Evolutionary conservation across 140 eudicot species (phyloP).

Genomic region (Erigeron philadelphicus): DNA sequence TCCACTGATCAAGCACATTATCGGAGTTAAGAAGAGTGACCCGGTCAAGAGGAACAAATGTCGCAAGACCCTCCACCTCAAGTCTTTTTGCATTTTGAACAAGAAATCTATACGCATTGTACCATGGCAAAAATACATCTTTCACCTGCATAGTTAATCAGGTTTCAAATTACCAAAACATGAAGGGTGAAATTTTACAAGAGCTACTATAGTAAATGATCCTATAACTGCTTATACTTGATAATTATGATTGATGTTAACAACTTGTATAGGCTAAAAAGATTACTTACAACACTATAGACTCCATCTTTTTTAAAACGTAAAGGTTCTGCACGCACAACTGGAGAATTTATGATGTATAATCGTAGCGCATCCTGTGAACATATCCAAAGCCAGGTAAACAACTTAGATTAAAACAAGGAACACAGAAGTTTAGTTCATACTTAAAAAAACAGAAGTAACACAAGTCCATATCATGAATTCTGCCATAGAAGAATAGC

Average conservation of each 20-base stretch:
- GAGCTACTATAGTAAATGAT: not conserved
- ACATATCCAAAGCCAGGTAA: constrained; percentile 17
- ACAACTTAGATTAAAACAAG: not conserved
- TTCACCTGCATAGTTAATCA: constrained; percentile 47
- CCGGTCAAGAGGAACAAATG: constrained; percentile 61
- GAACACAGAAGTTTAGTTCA: not conserved
- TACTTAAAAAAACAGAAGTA: not conserved
- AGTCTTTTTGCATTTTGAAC: constrained; percentile 90
- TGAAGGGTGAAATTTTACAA: not conserved
- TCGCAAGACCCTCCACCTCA: constrained; percentile 74
- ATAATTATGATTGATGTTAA: too few relatives aligned
- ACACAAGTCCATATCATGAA: not conserved
- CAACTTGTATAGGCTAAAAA: constrained; percentile 4
- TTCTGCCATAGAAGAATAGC: not conserved
- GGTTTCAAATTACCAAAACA: constrained; percentile 5
- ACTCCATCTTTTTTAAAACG: constrained; percentile 94
- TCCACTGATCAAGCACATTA: constrained; percentile 95
- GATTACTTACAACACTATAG: constrained; percentile 62
- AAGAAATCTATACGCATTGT: constrained; percentile 91
- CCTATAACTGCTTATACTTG: not conserved
- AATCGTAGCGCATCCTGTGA: constrained; percentile 77
- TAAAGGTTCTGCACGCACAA: constrained; percentile 96
- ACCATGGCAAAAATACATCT: constrained; percentile 97
- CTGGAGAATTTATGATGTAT: constrained; percentile 90
- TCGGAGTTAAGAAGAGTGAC: constrained; percentile 55